Conservation (phyloP, 2,329 filamentous ascomycete species). For the Akanthomyces uredinophilus region DNA sequence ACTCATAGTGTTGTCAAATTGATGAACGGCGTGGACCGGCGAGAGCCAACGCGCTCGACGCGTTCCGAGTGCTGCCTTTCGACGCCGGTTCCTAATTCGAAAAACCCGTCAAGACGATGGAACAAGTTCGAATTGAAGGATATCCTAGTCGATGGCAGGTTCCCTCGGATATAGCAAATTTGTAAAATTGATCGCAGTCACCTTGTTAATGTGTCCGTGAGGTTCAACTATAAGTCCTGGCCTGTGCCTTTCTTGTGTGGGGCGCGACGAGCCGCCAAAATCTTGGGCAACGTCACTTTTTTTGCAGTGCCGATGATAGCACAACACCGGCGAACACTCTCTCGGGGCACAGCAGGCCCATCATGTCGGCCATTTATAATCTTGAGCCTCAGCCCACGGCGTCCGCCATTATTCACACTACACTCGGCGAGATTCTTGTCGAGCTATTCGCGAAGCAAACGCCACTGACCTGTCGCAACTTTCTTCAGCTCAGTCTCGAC, state of each 20-base stretch:
- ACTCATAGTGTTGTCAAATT: conserved; percentile 53
- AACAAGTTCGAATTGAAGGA: not conserved
- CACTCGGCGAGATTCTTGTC: conserved; percentile 79
- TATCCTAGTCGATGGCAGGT: not conserved
- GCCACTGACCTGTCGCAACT: conserved; percentile 87
- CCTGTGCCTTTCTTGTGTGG: not conserved
- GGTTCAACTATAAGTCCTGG: not conserved
- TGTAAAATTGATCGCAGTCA: not conserved
- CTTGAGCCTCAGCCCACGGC: conserved; percentile 92
- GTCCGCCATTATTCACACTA: conserved; percentile 86
- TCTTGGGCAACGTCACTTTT: not conserved
- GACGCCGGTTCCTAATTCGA: not conserved
- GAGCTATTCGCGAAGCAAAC: conserved; percentile 95
- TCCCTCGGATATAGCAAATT: not conserved
- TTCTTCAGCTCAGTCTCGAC: conserved; percentile 89
- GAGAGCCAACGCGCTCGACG: not conserved
- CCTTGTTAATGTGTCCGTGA: not conserved
- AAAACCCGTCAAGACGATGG: not conserved
- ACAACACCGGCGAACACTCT: not conserved
- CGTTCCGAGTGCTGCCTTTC: not conserved
- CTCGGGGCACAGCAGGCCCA: not conserved
- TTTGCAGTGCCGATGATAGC: not conserved
- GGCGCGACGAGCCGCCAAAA: not conserved
- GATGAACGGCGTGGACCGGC: not conserved
- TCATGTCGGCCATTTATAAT: conserved; percentile 87